Percentiles rank a stretch among this genome's conserved stretches.
phyloP scores from a whole-genome alignment of 768 basidiomycete genomes.

The Hericium rajendrae region DNA sequence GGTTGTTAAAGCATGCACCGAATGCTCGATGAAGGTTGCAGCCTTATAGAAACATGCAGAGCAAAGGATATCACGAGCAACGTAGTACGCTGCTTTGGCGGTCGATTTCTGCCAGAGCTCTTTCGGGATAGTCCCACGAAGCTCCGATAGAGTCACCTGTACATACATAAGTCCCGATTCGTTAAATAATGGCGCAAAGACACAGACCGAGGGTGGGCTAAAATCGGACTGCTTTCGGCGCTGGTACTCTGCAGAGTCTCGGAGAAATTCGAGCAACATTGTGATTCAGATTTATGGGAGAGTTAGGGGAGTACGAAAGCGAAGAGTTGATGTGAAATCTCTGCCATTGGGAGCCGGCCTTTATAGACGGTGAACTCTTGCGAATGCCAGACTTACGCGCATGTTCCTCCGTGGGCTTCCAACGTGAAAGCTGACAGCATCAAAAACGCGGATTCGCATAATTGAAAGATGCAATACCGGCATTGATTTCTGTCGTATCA shows the following conservation, averaged over 20 bases:
- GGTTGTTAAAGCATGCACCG: not conserved
- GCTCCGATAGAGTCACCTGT: slow-evolving; percentile 4
- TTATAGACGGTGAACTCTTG: too few relatives aligned
- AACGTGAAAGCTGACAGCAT: too few relatives aligned
- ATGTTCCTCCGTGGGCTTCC: too few relatives aligned
- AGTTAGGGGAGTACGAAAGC: not conserved
- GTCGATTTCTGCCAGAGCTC: slow-evolving; percentile 2
- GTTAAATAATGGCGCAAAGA: not conserved
- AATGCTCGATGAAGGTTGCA: not conserved
- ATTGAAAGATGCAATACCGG: too few relatives aligned
- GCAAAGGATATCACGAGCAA: not conserved
- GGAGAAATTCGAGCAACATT: not conserved
- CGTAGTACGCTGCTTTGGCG: not conserved
- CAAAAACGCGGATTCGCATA: too few relatives aligned
- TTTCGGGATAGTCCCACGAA: slow-evolving; percentile 3
- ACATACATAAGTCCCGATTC: not conserved
- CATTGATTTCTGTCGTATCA: not conserved
- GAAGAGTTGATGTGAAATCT: not conserved
- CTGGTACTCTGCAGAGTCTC: slow-evolving; percentile 10
- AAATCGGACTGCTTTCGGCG: slow-evolving; percentile 8
- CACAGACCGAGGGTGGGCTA: not conserved
- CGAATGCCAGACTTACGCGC: too few relatives aligned
- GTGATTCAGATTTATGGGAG: not conserved
- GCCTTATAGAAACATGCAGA: not conserved
- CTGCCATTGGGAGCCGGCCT: not conserved